These are phyloP conservation scores for Cyclotella choctawhatcheeana DNA, from an alignment of 108 stramenopile genomes.

Conservation along the genomic window DNA sequence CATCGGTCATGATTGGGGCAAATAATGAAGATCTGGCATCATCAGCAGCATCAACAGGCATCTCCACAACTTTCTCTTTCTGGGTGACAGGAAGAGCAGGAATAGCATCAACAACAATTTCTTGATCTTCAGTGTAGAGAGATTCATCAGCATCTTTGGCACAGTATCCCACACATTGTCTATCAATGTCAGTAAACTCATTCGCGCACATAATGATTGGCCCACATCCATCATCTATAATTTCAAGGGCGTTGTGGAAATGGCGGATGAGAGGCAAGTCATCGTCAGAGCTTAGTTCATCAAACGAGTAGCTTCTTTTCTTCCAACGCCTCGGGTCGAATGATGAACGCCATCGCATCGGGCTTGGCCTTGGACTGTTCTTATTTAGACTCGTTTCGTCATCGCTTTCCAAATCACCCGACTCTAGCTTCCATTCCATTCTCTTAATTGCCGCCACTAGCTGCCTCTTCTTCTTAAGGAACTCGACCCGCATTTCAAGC, in stretches of 20 bases:
- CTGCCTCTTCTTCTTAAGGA: constrained; percentile 1
- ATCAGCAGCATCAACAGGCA: no score
- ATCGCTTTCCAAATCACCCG: not conserved
- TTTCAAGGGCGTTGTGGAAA: constrained; percentile 3
- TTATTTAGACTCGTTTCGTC: not conserved
- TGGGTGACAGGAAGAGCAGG: no score
- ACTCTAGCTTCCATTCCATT: not conserved
- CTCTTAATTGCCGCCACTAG: not conserved
- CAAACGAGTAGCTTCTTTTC: constrained; percentile 3
- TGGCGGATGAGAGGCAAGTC: not conserved
- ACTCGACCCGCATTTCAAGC: not conserved
- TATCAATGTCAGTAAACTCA: not conserved
- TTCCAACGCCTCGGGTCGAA: not conserved
- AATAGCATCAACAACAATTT: no score
- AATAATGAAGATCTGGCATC: no score
- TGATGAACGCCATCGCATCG: no score
- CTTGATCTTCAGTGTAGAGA: not conserved
- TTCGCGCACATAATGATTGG: constrained; percentile 8
- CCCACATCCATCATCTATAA: not conserved
- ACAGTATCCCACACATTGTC: not conserved
- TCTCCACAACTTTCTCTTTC: no score
- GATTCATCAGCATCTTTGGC: no score
- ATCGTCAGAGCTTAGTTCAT: not conserved
- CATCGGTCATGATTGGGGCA: no score
- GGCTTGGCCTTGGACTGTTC: not conserved